Evolutionary conservation across 2,329 filamentous ascomycete species (phyloP).

Genomic region (Stenocarpella maydis): DNA sequence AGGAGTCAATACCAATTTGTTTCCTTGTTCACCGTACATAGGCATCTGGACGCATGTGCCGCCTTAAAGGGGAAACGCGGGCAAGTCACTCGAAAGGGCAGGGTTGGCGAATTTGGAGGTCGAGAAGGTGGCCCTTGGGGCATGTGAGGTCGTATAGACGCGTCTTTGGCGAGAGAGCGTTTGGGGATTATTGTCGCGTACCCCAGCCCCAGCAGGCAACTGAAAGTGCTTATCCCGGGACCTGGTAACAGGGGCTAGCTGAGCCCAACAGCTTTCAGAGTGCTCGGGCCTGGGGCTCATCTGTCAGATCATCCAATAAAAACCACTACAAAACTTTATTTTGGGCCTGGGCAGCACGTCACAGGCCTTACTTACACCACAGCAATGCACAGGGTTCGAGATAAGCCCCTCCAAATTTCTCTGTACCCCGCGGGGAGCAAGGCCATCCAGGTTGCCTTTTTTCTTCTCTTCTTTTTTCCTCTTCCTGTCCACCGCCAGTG

Average conservation of each 20-base stretch:
- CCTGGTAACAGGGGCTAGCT: background rate
- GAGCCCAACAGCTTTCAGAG: background rate
- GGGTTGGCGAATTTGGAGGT: background rate
- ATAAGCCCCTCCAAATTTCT: conserved; percentile 30
- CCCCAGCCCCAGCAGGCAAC: conserved; percentile 4
- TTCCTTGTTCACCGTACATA: conserved; percentile 90
- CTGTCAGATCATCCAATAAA: conserved; percentile 11
- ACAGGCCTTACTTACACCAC: conserved; percentile 29
- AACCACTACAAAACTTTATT: background rate
- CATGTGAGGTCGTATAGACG: conserved; percentile 17
- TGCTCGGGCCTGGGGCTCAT: background rate
- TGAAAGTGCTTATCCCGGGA: background rate
- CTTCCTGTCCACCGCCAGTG: conserved; percentile 2
- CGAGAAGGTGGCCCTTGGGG: background rate
- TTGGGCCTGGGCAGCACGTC: conserved; percentile 27
- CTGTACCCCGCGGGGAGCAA: conserved; percentile 32
- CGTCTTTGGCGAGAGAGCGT: conserved; percentile 3
- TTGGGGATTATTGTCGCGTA: conserved; percentile 19
- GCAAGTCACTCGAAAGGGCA: background rate
- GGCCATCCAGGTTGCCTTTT: background rate
- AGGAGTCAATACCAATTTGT: conserved; percentile 73
- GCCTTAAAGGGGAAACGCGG: background rate
- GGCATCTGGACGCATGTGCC: conserved; percentile 32
- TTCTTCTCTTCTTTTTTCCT: background rate
- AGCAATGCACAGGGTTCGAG: conserved; percentile 25